Evolutionary conservation across 495 filamentous ascomycete species (phyloP).

Genomic region (Aspergillus mulundensis): DNA sequence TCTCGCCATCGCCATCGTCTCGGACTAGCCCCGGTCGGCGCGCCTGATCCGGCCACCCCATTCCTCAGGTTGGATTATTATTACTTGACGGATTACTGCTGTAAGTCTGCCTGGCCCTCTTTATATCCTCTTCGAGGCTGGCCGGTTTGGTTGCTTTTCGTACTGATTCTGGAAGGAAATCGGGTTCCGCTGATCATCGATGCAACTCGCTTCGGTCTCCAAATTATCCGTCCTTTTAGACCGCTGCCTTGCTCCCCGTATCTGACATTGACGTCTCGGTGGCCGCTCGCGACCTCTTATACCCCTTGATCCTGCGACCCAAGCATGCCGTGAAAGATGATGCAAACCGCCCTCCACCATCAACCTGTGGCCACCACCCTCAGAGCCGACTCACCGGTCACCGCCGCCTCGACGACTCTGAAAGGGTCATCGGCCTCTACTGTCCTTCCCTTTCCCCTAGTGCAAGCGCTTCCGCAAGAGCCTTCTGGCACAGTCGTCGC

Average conservation of each 20-base stretch:
- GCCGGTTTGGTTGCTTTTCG: not conserved
- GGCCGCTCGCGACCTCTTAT: not conserved
- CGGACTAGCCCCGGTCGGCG: constrained; percentile 4
- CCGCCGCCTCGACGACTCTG: constrained; percentile 13
- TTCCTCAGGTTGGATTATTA: not conserved
- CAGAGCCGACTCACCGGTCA: constrained; percentile 19
- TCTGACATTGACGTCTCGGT: not conserved
- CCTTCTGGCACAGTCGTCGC: constrained; percentile 47
- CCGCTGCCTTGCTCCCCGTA: not conserved
- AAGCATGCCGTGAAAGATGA: constrained; percentile 39
- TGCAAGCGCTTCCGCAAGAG: constrained; percentile 10
- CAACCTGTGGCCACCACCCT: constrained; percentile 37
- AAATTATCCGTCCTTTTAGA: constrained; percentile 9
- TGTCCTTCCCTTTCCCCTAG: constrained; percentile 8
- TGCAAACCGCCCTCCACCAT: constrained; percentile 38
- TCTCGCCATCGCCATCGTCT: not conserved
- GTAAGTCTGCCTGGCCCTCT: not conserved
- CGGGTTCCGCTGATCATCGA: constrained; percentile 11
- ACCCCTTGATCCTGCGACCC: not conserved
- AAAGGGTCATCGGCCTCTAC: constrained; percentile 10
- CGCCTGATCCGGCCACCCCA: not conserved
- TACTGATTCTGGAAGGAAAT: constrained; percentile 1
- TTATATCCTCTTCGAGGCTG: not conserved
- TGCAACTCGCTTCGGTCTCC: constrained; percentile 10
- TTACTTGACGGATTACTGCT: not conserved